A percentile compares a stretch with the other conserved stretches of the same genome.
Conservation (phyloP, 768 basidiomycete genomes). For the Leccinum imitatum region DNA sequence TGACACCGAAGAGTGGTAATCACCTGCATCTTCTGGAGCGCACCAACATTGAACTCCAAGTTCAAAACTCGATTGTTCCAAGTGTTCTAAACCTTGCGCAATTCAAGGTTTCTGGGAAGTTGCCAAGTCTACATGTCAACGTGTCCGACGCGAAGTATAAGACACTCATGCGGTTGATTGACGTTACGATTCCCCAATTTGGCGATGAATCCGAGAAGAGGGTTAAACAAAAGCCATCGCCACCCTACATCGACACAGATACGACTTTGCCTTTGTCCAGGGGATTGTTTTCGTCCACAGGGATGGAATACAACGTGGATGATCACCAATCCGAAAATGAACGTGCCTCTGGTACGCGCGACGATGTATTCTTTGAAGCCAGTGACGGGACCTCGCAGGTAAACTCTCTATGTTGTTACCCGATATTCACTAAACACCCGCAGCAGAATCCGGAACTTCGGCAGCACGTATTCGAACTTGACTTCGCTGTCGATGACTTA, state of each 20-base stretch:
- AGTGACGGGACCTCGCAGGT: slow-evolving; percentile 61
- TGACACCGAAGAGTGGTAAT: slow-evolving; percentile 54
- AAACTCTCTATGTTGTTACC: slow-evolving; percentile 12
- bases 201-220: slow-evolving; percentile 42
- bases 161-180: slow-evolving; percentile 87
- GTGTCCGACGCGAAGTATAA: slow-evolving; percentile 90
- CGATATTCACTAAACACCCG: slow-evolving; percentile 3
- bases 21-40: slow-evolving; percentile 88
- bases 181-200: slow-evolving; percentile 86
- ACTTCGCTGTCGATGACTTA: slow-evolving; percentile 84
- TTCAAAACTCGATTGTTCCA: slow-evolving; percentile 92
- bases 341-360: slow-evolving; percentile 39
- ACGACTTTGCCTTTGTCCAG: slow-evolving; percentile 51
- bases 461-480: slow-evolving; percentile 75
- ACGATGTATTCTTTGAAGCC: slow-evolving; percentile 73
- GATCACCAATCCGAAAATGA: slow-evolving; percentile 50
- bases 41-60: slow-evolving; percentile 83
- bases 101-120: slow-evolving; percentile 86
- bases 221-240: slow-evolving; percentile 18
- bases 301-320: slow-evolving; percentile 69
- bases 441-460: slow-evolving; percentile 37
- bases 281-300: slow-evolving; percentile 51
- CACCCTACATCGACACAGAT: slow-evolving; percentile 25
- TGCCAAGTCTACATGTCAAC: slow-evolving; percentile 88
- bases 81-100: slow-evolving; percentile 76